Conservation (phyloP, 371 early-diverging fungal species). For the Syncephalastrum contaminatum region DNA sequence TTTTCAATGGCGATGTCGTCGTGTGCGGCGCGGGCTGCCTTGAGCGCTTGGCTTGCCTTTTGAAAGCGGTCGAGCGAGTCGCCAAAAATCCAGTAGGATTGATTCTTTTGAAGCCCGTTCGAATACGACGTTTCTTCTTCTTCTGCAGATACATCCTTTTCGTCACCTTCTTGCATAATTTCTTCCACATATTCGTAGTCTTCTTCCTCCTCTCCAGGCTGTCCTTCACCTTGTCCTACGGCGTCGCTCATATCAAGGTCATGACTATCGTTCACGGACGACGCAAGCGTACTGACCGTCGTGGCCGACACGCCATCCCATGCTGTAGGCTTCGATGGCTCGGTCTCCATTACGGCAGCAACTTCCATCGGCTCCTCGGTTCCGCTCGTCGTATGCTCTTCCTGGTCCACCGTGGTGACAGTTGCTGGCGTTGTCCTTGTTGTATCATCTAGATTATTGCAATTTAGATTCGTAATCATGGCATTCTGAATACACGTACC, state of each 20-base stretch:
- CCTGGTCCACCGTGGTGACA: background rate
- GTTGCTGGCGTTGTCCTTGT: background rate
- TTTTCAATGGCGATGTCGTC: slow-evolving; percentile 19
- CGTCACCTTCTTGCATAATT: slow-evolving; percentile 2
- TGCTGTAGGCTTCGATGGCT: too few species aligned
- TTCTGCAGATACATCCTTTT: background rate
- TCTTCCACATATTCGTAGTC: slow-evolving; percentile 2
- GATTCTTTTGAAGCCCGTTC: slow-evolving; percentile 26
- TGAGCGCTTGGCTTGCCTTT: slow-evolving; percentile 17
- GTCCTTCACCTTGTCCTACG: background rate
- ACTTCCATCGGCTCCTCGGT: background rate
- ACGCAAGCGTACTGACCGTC: too few species aligned
- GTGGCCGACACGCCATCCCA: too few species aligned
- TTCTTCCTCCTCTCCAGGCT: background rate
- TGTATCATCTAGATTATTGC: background rate
- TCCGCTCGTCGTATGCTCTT: slow-evolving; percentile 1
- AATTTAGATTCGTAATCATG: too few species aligned
- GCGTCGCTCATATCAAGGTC: too few species aligned
- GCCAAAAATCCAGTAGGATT: slow-evolving; percentile 49
- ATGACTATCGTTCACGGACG: too few species aligned
- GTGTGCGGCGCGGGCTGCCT: slow-evolving; percentile 2
- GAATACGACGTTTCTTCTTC: slow-evolving; percentile 2
- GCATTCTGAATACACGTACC: slow-evolving; percentile 13
- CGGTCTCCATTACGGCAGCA: background rate
- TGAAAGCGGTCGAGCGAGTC: slow-evolving; percentile 40